Base-by-base conservation (phyloP, 192 early-diverging fungal genomes). In the Allomyces macrogynus region DNA sequence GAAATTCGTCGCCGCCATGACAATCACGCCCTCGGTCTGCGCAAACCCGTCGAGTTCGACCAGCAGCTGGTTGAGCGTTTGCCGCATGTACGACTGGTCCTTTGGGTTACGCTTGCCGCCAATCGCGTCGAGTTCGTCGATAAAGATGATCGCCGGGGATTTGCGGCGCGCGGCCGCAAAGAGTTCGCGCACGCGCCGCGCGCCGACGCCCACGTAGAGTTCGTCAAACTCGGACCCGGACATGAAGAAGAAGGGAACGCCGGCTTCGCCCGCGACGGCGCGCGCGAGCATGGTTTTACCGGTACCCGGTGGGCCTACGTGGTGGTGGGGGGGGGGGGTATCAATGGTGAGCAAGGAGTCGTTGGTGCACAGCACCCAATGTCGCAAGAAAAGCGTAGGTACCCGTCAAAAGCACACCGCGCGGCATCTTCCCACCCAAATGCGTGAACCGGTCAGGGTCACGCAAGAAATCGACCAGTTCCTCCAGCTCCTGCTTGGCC, bases 41-140 rank as follows among this genome's bases (percentile, higher is more conserved):
- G 87, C 86, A 72, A 99, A 99, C 71, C 97, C 97, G 72, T 99
- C 97, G 22, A 99, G 79, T 67, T 99, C 95, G n/a, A 99, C 97
- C 27, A 99, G 75, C 44, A 99, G 75, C 74, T 99, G 97, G 70
- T 99, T 99, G 10, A 99, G 83, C 7, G 97, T 99, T 72, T 99
- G 95, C 67, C 93, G 88, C 89, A 93, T 94, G 67, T 93, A 92
- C 5, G 86, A 87, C 72, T 97, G 92, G 68, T 98, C 97, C 71
- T 90, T 90, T 44, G 84, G 82, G 68, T 83, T 91, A 44, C 95
- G 86, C 71, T 92, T 93, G 62, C 86, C 86, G 22, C 97, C 95
- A 69, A 99, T 93, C 0, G 95, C 92, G 75, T 99, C 97, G 63
- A 99, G 80, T 72, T 99, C 97, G 75, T 99, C 97, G 72, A 99